Evolutionary conservation across 2,329 filamentous ascomycete genomes (phyloP), one percentile per base, ranked within the genome.

Genomic region (Drechslerella stenobrocha): DNA sequence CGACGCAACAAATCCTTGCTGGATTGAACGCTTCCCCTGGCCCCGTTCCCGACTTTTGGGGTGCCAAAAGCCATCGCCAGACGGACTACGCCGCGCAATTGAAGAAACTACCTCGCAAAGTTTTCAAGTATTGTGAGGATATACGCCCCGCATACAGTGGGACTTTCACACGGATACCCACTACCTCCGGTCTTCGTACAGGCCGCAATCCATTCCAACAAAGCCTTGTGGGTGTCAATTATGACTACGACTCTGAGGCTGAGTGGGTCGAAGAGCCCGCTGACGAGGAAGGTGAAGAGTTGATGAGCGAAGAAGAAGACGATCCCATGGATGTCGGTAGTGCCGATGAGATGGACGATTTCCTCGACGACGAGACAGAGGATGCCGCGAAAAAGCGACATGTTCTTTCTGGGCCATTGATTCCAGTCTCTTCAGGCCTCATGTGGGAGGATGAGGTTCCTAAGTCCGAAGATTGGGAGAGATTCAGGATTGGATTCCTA

Each of bases 311-410:
- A 63, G 83, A 83, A 26, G 84, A 87, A 58, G 84, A 87, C 3
- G 81, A 84, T 51, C 79, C 81, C 7, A 80, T 80, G 53, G 83
- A 80, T 56, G 81, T 83, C 2, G 84, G 83, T 8, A 87, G 84
- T n/a, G 87, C 89, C 13, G 87, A 89, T 70, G 90, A 95, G 65
- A 87, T 96, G 85, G 89, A 90, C 2, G 91, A 85, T 15, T 96
- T 96, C 74, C 80, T 96, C 1, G 91, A 96, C 72, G 89, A 95
- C 72, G 89, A 89, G 3, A n/a, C 53, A 2, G 89, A 95, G 53
- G 89, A 93, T 67, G 74, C 76, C 73, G 82, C 80, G 75, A 81
- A 83, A 79, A 78, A 82, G 75, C 76, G 86, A 77, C 82, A 73
- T 83, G 79, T 28, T 84, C 85, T 26, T 85, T 89, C 70, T 81